Base-by-base conservation (phyloP, 2,329 filamentous ascomycete species). In the Xylariaceae sp. region DNA sequence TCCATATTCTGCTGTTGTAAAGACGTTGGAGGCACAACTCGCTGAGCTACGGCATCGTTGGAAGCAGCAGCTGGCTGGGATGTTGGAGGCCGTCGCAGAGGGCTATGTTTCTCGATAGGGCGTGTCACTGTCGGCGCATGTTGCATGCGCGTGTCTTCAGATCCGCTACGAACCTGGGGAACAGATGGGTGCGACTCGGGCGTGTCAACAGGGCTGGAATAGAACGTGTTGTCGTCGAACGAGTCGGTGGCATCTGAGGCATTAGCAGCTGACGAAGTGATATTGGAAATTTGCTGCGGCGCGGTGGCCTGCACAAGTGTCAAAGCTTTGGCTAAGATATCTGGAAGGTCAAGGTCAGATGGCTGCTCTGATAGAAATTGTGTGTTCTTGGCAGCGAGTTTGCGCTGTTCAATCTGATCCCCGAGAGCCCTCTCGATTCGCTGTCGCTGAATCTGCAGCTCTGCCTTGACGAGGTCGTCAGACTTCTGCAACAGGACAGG, bases 181-280 rank as follows among this genome's bases (percentile, higher is more conserved):
- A 75, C 71, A 36, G 73, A 72, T 51, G 73, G 70, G 44, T 71
- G 73, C 30, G 75, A 77, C 48, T 81, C 76, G 52, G 81, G 81
- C 56, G 90, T 95, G 67, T 91, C 88, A 75, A 91, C 86, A 73
- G 87, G 89, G 71, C 91, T 96, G 58, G 92, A 96, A 75, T 97
- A 96, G 70, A 95, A 95, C 38, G 90, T 94, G 65, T 95, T 90
- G 67, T 95, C 87, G 71, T 96, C 90, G 72, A 90, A 89, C 33
- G 89, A 94, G 68, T 92, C 89, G 78, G 78, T 87, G 64, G 80
- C 71, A 58, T 72, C 78, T 67, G 83, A 82, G 63, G 75, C 76
- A 69, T 85, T 78, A 75, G 74, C 70, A 71, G 66, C 71, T 68
- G 70, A 61, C 59, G 70, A 76, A 59, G 75, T 49, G 39, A 56